Percentiles rank a stretch among this genome's conserved stretches.
These are phyloP conservation scores for Arthrobotrys musiformis DNA, from an alignment of 2,329 filamentous ascomycete species.

Conservation along the genomic window DNA sequence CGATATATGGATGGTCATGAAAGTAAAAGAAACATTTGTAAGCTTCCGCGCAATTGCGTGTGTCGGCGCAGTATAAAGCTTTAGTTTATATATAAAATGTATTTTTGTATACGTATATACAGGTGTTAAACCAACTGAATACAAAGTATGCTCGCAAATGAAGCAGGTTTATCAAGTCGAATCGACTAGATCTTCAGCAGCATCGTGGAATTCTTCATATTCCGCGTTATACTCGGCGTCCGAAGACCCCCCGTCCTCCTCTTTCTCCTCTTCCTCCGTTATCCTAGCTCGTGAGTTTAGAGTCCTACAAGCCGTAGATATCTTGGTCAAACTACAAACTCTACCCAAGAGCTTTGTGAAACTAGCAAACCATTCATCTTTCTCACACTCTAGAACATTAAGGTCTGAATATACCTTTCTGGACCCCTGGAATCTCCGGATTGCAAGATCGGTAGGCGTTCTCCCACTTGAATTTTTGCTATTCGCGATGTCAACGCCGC, in stretches of 20 bases:
- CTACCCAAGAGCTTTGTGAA: neutral
- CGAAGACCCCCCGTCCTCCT: neutral
- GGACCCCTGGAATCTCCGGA: neutral
- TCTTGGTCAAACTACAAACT: neutral
- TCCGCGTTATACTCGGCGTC: neutral
- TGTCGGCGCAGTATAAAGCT: no score
- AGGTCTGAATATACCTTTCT: neutral
- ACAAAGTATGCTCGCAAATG: no score
- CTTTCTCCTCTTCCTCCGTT: neutral
- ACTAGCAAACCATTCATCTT: neutral
- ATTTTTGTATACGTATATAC: no score
- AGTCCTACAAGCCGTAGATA: neutral
- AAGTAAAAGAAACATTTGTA: no score
- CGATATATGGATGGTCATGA: no score
- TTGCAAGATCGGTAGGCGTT: neutral
- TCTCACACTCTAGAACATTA: neutral
- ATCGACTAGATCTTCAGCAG: neutral
- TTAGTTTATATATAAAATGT: no score
- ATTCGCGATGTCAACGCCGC: neutral
- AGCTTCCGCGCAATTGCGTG: no score
- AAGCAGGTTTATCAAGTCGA: no score
- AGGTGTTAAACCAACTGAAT: no score
- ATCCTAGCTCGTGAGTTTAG: neutral
- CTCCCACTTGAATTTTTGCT: neutral
- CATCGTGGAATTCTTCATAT: neutral